Base-by-base conservation (phyloP, 257 asterid genomes). In the Nicotiana paniculata region DNA sequence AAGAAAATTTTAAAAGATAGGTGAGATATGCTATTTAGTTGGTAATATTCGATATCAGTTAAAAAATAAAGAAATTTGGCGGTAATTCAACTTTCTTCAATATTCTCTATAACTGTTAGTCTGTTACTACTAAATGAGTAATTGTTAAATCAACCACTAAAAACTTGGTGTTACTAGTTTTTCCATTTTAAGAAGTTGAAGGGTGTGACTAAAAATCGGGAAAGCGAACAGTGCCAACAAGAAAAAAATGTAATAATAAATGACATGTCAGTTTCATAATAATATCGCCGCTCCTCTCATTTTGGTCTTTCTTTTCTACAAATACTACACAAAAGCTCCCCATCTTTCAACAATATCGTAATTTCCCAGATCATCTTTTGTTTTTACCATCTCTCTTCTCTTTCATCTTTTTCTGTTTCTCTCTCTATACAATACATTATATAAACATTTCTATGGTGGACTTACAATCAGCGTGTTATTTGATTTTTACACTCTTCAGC, bases 201-300 rank as follows among this genome's bases (percentile, higher is more conserved):
- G 63, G 43, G 9, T 37, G 28, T 57, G 28, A 43, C 43, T 21
- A 9, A 53, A 26, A 33, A 43, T 9, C 51, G 46, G 11, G 39
- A 75, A 28, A 7, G 46, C 1, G 26, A 76, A 8, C 12, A 28
- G 3, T 13, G 0, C 17, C 2, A 3, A 53, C 16, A 53, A 4
- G 5, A 13, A 70, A 18, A 37, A n/a, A n/a, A 63, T 69, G n/a
- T n/a, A 5, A 8, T n/a, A 69, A 35, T n/a, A 13, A 61, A 67
- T 78, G 85, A 83, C 83, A 82, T 78, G 89, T 86, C 85, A 65
- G 35, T 79, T 4, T 77, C 77, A 77, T 46, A 77, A 75, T 18
- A 6, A 9, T 18, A 85, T 74, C 81, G 77, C 82, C 51, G 81
- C 85, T 11, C 58, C 58, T 10, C 35, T 70, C 12, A 54, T 80